Evolutionary conservation across 352 stramenopile genomes (phyloP).

Genomic region (Pseudoperonospora humuli): DNA sequence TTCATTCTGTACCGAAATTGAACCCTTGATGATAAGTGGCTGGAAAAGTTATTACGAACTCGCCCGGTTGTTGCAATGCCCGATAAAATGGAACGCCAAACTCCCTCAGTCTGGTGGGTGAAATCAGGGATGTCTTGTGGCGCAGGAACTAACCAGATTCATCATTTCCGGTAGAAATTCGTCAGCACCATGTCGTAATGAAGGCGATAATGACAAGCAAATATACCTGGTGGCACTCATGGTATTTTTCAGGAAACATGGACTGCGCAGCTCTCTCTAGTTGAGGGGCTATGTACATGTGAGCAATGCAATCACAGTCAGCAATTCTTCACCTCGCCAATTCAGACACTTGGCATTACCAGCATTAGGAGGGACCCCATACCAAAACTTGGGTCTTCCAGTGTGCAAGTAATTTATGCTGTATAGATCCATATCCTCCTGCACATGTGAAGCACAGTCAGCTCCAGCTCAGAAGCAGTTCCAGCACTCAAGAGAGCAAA

Average conservation of each 20-base stretch:
- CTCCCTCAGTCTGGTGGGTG: constrained; percentile 67
- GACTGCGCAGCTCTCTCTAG: constrained; percentile 81
- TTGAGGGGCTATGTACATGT: constrained; percentile 28
- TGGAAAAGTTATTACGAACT: constrained; percentile 92
- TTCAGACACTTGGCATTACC: too few species aligned
- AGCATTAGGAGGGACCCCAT: constrained; percentile 72
- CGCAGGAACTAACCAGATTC: constrained; percentile 73
- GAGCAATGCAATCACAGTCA: too few species aligned
- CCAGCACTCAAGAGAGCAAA: neutral
- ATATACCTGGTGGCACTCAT: constrained; percentile 59
- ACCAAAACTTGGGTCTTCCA: constrained; percentile 91
- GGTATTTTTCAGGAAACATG: constrained; percentile 85
- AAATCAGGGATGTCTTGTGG: constrained; percentile 91
- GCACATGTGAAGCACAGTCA: neutral
- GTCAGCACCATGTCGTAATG: neutral
- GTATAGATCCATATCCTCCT: constrained; percentile 92
- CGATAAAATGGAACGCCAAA: constrained; percentile 78
- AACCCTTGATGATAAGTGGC: constrained; percentile 86
- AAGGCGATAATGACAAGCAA: neutral
- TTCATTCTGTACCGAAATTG: constrained; percentile 81
- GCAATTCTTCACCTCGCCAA: too few species aligned
- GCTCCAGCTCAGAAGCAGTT: neutral
- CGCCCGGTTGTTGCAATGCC: constrained; percentile 74
- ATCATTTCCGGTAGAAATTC: neutral
- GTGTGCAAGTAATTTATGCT: constrained; percentile 93